Conservation (phyloP, 176 grass and related monocot genomes). For the Elaeis guineensis region DNA sequence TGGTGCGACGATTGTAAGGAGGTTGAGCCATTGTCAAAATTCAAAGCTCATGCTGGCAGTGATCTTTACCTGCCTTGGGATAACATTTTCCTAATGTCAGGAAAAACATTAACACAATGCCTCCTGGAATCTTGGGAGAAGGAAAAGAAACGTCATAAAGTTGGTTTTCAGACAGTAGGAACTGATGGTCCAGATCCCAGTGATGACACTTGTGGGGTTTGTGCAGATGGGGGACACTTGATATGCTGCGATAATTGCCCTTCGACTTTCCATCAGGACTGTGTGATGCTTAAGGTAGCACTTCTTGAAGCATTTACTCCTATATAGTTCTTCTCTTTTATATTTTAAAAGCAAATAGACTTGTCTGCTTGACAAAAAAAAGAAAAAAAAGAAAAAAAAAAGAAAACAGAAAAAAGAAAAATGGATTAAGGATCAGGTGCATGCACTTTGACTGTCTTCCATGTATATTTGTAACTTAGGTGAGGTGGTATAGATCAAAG, state of each 20-base stretch:
- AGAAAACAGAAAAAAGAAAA: too few relatives aligned
- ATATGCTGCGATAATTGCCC: constrained; percentile 80
- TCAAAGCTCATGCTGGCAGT: constrained; percentile 37
- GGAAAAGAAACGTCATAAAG: constrained; percentile 9
- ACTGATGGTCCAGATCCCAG: constrained; percentile 38
- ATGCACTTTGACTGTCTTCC: too few relatives aligned
- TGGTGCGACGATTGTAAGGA: constrained; percentile 52
- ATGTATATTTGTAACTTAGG: too few relatives aligned
- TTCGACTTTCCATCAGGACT: constrained; percentile 71
- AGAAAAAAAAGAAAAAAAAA: too few relatives aligned
- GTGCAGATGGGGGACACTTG: constrained; percentile 60
- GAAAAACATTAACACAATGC: constrained; percentile 27
- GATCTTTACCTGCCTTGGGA: constrained; percentile 38
- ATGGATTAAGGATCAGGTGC: too few relatives aligned
- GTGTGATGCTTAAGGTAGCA: constrained; percentile 42
- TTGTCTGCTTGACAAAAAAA: too few relatives aligned
- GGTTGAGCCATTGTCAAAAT: constrained; percentile 20
- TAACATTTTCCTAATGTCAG: constrained; percentile 45
- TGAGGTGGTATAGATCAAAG: too few relatives aligned
- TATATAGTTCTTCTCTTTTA: too few relatives aligned
- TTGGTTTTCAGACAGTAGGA: constrained; percentile 10
- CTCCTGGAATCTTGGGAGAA: constrained; percentile 8
- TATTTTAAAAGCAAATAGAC: too few relatives aligned
- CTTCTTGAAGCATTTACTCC: too few relatives aligned
- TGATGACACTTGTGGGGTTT: constrained; percentile 80